These are phyloP conservation scores for Mentha longifolia DNA, from an alignment of 257 asterid genomes.

Conservation along the genomic window DNA sequence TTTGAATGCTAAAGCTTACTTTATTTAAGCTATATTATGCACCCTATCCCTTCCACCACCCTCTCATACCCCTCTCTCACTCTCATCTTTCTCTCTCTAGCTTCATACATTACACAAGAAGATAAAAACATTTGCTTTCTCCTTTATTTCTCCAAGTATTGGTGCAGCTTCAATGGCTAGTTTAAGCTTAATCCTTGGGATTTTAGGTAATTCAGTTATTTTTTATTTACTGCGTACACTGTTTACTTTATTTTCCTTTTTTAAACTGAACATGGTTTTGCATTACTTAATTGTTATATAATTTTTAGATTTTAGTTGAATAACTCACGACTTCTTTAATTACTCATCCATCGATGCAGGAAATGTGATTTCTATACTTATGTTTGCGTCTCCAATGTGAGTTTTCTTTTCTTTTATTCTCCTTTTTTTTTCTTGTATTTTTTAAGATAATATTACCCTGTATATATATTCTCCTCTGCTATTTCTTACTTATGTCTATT, in stretches of 20 bases:
- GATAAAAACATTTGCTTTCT: neutral
- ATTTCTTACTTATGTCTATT: neutral
- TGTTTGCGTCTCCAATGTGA: constrained; percentile 66
- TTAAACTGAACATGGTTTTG: too few species aligned
- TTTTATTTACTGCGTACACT: neutral
- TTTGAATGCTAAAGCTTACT: constrained; percentile 21
- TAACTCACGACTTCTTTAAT: neutral
- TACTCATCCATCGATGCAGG: constrained; percentile 38
- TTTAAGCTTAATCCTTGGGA: constrained; percentile 52
- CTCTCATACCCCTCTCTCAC: too few species aligned
- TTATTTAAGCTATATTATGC: neutral
- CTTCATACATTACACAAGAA: neutral
- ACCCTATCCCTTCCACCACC: neutral
- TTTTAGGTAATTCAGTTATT: constrained; percentile 39
- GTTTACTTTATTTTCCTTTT: neutral
- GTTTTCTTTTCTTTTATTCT: constrained; percentile 2
- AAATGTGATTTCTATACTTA: constrained; percentile 53
- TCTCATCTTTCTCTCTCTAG: neutral
- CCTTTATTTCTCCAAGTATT: neutral
- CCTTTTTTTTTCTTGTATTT: neutral
- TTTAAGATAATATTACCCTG: neutral
- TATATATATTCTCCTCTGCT: neutral
- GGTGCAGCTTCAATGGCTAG: too few species aligned
- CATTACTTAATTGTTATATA: neutral
- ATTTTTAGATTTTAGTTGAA: neutral